Evolutionary conservation across 352 stramenopile species (phyloP).

Genomic region (Globisporangium paroecandrum): DNA sequence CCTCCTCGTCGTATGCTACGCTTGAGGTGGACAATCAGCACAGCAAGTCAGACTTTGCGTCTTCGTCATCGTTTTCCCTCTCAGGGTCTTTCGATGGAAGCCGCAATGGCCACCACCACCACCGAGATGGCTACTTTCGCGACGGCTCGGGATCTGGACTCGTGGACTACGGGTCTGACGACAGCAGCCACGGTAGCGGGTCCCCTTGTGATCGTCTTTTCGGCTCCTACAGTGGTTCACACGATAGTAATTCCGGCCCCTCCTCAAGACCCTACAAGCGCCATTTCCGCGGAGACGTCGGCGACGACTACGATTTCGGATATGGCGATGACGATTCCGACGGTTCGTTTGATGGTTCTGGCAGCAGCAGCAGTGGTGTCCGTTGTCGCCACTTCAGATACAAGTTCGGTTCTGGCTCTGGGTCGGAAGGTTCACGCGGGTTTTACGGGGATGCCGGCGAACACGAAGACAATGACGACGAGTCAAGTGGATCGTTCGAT

Average conservation of each 20-base stretch:
- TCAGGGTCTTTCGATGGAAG: constrained; percentile 1
- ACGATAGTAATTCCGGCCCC: neutral
- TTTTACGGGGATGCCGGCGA: neutral
- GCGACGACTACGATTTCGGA: constrained; percentile 4
- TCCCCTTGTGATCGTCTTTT: neutral
- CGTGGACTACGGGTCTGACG: neutral
- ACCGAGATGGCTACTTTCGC: neutral
- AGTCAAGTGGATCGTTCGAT: neutral
- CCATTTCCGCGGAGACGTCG: constrained; percentile 6
- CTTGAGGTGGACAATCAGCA: neutral
- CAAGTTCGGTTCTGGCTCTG: neutral
- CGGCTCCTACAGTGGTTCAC: neutral
- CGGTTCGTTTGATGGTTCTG: neutral
- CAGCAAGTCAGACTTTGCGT: neutral
- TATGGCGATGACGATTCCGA: neutral
- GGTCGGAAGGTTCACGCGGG: neutral
- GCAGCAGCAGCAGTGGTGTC: neutral
- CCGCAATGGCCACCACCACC: neutral
- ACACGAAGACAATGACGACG: neutral
- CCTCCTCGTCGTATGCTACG: neutral
- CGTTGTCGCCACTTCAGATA: neutral
- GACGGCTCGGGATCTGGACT: constrained; percentile 2
- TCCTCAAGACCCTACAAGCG: neutral
- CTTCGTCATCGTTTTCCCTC: neutral
- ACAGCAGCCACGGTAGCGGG: constrained; percentile 1